Evolutionary conservation across 345 rosid species (phyloP), one percentile per base, ranked within the genome.

Genomic region (Gossypium anomalum): DNA sequence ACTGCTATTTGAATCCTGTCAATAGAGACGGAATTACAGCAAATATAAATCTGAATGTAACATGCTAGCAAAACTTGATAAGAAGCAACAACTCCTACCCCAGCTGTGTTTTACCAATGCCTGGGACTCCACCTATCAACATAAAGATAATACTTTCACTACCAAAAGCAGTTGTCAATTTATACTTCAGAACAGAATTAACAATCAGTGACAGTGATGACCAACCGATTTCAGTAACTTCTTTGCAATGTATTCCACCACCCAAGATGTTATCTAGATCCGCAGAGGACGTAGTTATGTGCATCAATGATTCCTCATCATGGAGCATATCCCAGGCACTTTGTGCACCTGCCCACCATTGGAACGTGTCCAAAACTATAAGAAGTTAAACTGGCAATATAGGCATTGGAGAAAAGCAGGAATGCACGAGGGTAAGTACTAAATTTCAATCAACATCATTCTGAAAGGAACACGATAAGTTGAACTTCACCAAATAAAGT

Each of bases 71-170:
- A 48, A 69, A 75, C 11, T 80, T 64, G 70, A 70, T 16, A 79
- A 57, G 9, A 74, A 56, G 53, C 45, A 79, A 57, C 9, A 76
- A 56, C 49, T 29, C 76, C 76, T 87, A 91, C 98, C 98, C 98
- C 67, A 94, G 75, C 83, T 94, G 98, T 43, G 98, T 94, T 87
- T 94, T 94, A 78, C 98, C 97, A 60, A 94, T 94, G 57, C 98
- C 97, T 0, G 98, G 98, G 20, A 89, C 89, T 3, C 94, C 97
- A 78, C 97, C 97, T 88, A 72, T 25, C 67, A 66, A 47, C 57
- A 71, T 49, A 52, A 58, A 47, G 16, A 2, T 16, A 67, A 69
- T 19, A 16, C 41, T 27, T n/a, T 66, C 29, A 47, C 58, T 20
- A 75, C 53, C 52, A 67, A 15, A 75, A n/a, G 38, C 43, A 64